Evolutionary conservation across 352 stramenopile species (phyloP), one percentile per base, ranked within the genome.

Genomic region (Pythium rhizo-oryzae): DNA sequence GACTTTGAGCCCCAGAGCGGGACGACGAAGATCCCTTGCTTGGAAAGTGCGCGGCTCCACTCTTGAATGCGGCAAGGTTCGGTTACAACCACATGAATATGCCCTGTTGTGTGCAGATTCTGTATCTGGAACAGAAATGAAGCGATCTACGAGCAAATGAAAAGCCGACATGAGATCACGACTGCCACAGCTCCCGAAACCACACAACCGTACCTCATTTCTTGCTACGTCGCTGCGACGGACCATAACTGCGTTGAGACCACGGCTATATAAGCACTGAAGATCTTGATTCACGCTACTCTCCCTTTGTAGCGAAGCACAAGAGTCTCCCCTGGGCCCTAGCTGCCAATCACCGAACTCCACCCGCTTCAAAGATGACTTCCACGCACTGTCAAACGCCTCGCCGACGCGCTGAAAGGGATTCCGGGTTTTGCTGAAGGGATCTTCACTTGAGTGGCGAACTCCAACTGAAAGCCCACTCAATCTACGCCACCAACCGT

Each of bases 191-290:
- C 37, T 5, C 23, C n/a, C 3, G 6, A 35, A 23, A 13, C n/a
- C 15, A 41, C 41, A 62, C 16, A 15, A 50, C 28, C 63, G 54
- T 76, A 56, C 43, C 47, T 30, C 74, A 54, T 15, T 64, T 50
- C 55, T 63, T 24, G 47, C 55, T 13, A 62, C 62, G 25, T 71
- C 59, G 28, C 30, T 43, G 5, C 59, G 37, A 24, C 61, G 37
- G 4, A 81, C 28, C 16, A 76, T 28, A 37, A 80, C 43, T 11
- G 54, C 72, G 57, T 82, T 82, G 21, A 80, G 62, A 28, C 75
- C 75, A 49, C 71, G 57, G 16, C 25, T 61, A 60, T 70, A 72
- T 24, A 79, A 43, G 28, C 25, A 43, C 35, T 68, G 35, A 18
- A 77, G 50, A 9, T 54, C 49, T 13, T 46, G 37, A 49, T 51